phyloP scores from a whole-genome alignment of 805 yeast genomes.

The Lipomyces lipofer region DNA sequence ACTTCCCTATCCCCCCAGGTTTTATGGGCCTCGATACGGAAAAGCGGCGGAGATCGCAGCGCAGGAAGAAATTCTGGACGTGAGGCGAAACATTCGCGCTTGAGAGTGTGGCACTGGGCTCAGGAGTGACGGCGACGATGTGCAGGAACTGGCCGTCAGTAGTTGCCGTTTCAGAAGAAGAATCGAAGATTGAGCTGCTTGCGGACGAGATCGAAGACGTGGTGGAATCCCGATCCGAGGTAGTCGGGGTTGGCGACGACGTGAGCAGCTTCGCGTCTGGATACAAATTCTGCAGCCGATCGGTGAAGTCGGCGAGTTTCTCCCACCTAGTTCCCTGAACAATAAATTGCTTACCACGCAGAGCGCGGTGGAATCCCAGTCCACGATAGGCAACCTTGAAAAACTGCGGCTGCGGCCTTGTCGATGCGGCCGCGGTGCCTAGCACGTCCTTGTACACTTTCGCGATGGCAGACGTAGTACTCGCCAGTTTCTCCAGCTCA shows the following conservation, averaged over 20 bases:
- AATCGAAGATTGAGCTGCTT: constrained; percentile 7
- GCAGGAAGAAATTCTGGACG: constrained; percentile 71
- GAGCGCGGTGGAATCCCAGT: constrained; percentile 75
- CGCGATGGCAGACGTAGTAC: constrained; percentile 66
- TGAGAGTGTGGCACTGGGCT: constrained; percentile 61
- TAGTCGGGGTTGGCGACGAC: constrained; percentile 20
- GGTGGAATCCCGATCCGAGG: constrained; percentile 39
- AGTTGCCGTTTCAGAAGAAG: neutral
- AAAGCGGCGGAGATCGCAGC: constrained; percentile 70
- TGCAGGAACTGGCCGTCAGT: constrained; percentile 67
- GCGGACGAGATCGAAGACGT: constrained; percentile 5
- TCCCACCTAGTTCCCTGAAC: constrained; percentile 88
- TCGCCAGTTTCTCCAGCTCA: constrained; percentile 73
- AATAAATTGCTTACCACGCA: constrained; percentile 73
- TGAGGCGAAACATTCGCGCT: constrained; percentile 54
- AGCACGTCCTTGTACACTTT: constrained; percentile 67
- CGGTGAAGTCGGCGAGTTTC: constrained; percentile 79
- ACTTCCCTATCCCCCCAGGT: constrained; percentile 35
- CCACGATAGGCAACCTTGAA: constrained; percentile 82
- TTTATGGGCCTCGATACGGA: constrained; percentile 69
- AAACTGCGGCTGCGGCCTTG: constrained; percentile 55
- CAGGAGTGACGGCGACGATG: constrained; percentile 72
- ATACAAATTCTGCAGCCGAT: constrained; percentile 67
- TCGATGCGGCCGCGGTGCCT: constrained; percentile 59
- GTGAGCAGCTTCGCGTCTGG: constrained; percentile 75